Percentiles rank a stretch among this genome's conserved stretches.
These are phyloP conservation scores for Colletotrichum sidae DNA, from an alignment of 2,329 filamentous ascomycete species.

Conservation along the genomic window DNA sequence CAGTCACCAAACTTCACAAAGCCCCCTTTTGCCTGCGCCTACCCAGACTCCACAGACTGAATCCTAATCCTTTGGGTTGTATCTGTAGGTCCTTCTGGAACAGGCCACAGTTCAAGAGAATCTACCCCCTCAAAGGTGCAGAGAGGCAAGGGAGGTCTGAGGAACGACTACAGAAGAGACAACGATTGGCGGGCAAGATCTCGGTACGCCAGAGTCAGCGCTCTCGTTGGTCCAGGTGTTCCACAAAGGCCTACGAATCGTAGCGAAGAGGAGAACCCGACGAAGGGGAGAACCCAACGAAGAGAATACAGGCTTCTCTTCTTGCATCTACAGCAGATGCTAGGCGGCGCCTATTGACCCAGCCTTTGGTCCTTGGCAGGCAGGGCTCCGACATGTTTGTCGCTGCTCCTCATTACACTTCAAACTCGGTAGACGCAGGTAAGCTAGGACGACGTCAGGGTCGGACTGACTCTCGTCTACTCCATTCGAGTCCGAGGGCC, in stretches of 20 bases:
- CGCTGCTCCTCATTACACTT: slow-evolving; percentile 5
- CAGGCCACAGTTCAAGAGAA: slow-evolving; percentile 9
- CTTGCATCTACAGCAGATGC: not conserved
- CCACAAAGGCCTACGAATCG: not conserved
- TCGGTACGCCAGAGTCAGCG: not conserved
- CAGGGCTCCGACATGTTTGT: slow-evolving; percentile 6
- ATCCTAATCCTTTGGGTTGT: slow-evolving; percentile 14
- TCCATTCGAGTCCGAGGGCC: slow-evolving; percentile 19
- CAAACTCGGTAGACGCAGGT: slow-evolving; percentile 10
- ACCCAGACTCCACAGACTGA: not conserved
- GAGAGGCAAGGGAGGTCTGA: slow-evolving; percentile 14
- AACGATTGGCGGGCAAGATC: slow-evolving; percentile 21
- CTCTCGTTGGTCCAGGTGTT: slow-evolving; percentile 5
- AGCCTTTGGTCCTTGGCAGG: not conserved
- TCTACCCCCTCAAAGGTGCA: slow-evolving; percentile 3
- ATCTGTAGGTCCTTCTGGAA: not conserved
- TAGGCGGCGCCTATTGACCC: slow-evolving; percentile 7
- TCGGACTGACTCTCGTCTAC: not conserved
- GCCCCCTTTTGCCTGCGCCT: not conserved
- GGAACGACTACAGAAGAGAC: slow-evolving; percentile 4
- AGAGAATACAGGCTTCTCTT: not conserved
- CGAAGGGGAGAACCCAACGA: not conserved
- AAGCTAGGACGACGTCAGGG: slow-evolving; percentile 7
- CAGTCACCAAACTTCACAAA: slow-evolving; percentile 11
- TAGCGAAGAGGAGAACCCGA: not conserved